Base-by-base conservation (phyloP, 2,329 filamentous ascomycete genomes). In the Aquanectria penicillioides region DNA sequence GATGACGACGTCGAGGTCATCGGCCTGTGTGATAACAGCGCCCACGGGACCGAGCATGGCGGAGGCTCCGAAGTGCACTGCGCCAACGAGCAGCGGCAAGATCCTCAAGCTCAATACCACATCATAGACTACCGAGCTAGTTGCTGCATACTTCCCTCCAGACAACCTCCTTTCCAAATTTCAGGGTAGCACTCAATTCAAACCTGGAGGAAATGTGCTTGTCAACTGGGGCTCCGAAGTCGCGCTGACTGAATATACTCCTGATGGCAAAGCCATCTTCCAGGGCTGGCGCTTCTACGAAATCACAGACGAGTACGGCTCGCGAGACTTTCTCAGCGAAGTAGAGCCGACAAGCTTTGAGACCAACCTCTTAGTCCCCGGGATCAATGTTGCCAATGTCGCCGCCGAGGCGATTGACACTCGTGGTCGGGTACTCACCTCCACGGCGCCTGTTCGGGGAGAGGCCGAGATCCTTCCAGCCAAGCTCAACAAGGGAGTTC, bases 191-290 rank as follows among this genome's bases (percentile, higher is more conserved):
- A 80, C 82, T 13, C 85, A 89, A 62, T 67, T 84, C 11, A 77
- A 88, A 0, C 79, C 81, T 0, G 80, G 80, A 49, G 82, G 81
- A 28, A 83, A 86, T 56, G 80, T 79, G 4, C 72, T 88, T 31
- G 80, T 88, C 37, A 83, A 83, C 63, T 89, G 85, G 85, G 85
- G 86, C 5, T 80, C 77, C 0, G 77, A 78, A 29, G 81, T 81
- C 0, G 80, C 78, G 6, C 60, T 83, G 36, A 83, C 80, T 2
- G 81, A 82, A 66, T 78, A 82, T 63, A 74, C 74, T 1, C 63
- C 74, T 1, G 76, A 80, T 11, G 84, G 84, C 12, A 73, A 74
- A 5, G 68, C 80, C 5, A 71, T 87, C n/a, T 85, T 86, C 75
- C 82, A 87, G 53, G 77, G 76, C 8, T 81, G 85, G 86, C 76